Percentiles rank a stretch among this genome's conserved stretches.
These are phyloP conservation scores for Nyctanthes arbortristis DNA, from an alignment of 257 asterid species.

Conservation along the genomic window DNA sequence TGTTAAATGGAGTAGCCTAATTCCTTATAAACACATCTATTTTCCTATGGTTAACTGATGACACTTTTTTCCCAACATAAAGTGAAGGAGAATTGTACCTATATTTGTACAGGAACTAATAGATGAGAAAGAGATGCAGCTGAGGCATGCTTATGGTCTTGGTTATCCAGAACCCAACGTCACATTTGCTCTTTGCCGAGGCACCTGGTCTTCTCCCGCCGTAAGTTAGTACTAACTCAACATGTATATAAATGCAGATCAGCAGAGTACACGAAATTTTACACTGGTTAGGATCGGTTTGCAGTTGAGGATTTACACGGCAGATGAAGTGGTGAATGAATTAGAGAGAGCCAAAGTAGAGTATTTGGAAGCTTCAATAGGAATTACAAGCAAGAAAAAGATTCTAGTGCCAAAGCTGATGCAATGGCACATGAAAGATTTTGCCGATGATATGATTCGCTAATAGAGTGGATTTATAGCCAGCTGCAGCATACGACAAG, in stretches of 20 bases:
- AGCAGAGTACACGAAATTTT: constrained; percentile 40
- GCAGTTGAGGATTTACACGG: constrained; percentile 69
- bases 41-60: too few species aligned
- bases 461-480: constrained; percentile 93
- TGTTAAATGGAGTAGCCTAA: too few species aligned
- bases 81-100: too few species aligned
- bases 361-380: constrained; percentile 86
- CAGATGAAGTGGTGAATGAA: constrained; percentile 76
- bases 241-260: constrained; percentile 5
- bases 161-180: constrained; percentile 94
- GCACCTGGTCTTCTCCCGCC: constrained; percentile 98
- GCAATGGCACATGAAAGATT: constrained; percentile 87
- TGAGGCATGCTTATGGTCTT: constrained; percentile 80
- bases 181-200: constrained; percentile 85
- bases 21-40: too few species aligned
- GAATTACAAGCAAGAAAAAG: constrained; percentile 73
- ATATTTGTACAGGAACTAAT: constrained; percentile 48
- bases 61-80: too few species aligned
- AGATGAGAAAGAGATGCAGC: constrained; percentile 66
- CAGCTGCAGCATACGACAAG: constrained; percentile 56
- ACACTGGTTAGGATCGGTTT: constrained; percentile 13
- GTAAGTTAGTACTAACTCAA: constrained; percentile 47
- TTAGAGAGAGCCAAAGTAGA: constrained; percentile 86
- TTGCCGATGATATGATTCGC: constrained; percentile 85
- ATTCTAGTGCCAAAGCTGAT: constrained; percentile 74